Base-by-base conservation (phyloP, 331 rosid genomes). In the Malus hybrid region DNA sequence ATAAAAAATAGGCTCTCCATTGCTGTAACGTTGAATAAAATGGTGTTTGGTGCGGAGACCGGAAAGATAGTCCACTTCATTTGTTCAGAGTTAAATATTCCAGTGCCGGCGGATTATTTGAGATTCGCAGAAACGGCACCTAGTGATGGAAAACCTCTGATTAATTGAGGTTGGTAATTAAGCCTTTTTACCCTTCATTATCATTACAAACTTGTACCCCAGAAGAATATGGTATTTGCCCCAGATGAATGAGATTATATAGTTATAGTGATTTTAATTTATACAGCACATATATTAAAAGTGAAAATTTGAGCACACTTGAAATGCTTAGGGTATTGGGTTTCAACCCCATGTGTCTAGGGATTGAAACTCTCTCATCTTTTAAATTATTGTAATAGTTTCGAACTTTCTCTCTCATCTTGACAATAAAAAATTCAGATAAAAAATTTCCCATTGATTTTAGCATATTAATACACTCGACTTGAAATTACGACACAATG, bases 11-110 rank as follows among this genome's bases (percentile, higher is more conserved):
- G 80, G 73, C 89, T 96, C 84, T 63, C 98, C 5, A 96, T 96
- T 68, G 86, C 94, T 42, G 96, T 96, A 85, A 96, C 96, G 29
- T 73, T 92, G 66, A 96, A 96, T 83, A 96, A 90, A 80, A 76
- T 96, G 93, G 86, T 97, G 1, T 68, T 90, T 18, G 99, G 99
- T 54, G 85, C 68, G 11, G 90, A 80, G 71, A 92, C 97, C 16
- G 87, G 80, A 65, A 87, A 78, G 52, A 87, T 92, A 69, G 70
- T 96, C 61, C 87, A 89, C 5, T 76, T 96, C 5, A 88, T 96
- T 77, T 92, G 98, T 75, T 96, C 97, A 11, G 99, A 96, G 87
- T 80, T 92, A 46, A 87, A 89, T 42, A 90, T 96, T 78, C 98
- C 98, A 6, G 78, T 89, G 54, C 97, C 97, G 9, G 86, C 60